A percentile compares a stretch with the other conserved stretches of the same genome.
Conservation (phyloP, 257 asterid genomes). For the Plectranthus barbatus region DNA sequence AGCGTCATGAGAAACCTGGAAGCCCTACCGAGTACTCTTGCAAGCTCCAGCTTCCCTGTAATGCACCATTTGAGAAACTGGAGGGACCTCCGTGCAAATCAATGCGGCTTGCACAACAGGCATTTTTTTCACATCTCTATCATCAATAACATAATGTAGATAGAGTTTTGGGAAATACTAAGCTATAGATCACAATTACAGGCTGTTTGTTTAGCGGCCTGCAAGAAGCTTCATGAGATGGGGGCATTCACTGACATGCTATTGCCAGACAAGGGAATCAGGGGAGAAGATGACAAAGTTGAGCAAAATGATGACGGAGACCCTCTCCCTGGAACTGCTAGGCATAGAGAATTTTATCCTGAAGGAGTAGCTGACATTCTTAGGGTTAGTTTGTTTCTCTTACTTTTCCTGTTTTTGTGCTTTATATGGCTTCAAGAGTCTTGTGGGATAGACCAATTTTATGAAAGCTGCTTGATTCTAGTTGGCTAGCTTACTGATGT, state of each 20-base stretch:
- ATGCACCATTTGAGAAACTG: constrained; percentile 92
- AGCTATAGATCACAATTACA: constrained; percentile 25
- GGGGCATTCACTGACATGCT: constrained; percentile 99
- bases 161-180: constrained; percentile 4
- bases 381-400: constrained; percentile 46
- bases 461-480: not conserved
- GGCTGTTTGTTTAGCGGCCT: constrained; percentile 98
- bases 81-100: constrained; percentile 96
- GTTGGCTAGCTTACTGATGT: not conserved
- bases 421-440: constrained; percentile 11
- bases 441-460: not conserved
- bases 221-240: constrained; percentile 99
- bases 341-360: constrained; percentile 98
- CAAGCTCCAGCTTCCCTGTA: constrained; percentile 98
- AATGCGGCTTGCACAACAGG: constrained; percentile 98
- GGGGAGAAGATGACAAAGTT: constrained; percentile 55
- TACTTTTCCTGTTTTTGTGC: not conserved
- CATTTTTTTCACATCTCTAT: constrained; percentile 23
- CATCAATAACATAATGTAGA: not conserved
- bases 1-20: constrained; percentile 75
- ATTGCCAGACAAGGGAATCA: constrained; percentile 93
- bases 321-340: constrained; percentile 93
- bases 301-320: constrained; percentile 90
- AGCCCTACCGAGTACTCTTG: constrained; percentile 79
- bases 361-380: constrained; percentile 96